A percentile compares a stretch with the other conserved stretches of the same genome.
phyloP scores from a whole-genome alignment of 2,329 filamentous ascomycete species.

The Knoxdaviesia capensis region DNA sequence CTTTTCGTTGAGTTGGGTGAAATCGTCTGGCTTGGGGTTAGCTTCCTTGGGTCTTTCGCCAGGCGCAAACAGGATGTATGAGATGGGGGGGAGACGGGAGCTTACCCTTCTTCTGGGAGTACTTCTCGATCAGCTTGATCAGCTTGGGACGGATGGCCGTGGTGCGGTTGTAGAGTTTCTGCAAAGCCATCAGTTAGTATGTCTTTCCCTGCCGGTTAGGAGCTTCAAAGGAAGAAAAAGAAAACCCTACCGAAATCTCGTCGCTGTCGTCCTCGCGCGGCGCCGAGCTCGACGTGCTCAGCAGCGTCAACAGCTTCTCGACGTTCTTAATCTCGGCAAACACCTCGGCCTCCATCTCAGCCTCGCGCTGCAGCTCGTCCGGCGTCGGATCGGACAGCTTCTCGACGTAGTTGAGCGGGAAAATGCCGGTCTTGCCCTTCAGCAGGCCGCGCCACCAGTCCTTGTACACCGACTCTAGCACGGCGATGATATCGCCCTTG shows the following conservation, averaged over 20 bases:
- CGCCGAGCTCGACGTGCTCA: slow-evolving; percentile 71
- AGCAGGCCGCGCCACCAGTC: slow-evolving; percentile 98
- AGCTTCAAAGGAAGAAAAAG: not conserved
- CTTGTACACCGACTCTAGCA: slow-evolving; percentile 94
- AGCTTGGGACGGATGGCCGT: slow-evolving; percentile 87
- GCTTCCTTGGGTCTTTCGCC: slow-evolving; percentile 1
- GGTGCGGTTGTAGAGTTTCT: slow-evolving; percentile 79
- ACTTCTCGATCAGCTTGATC: slow-evolving; percentile 96
- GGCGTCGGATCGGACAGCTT: slow-evolving; percentile 87
- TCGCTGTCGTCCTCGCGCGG: slow-evolving; percentile 83
- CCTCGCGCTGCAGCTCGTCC: slow-evolving; percentile 85
- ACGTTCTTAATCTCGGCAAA: slow-evolving; percentile 46
- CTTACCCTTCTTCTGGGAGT: slow-evolving; percentile 93
- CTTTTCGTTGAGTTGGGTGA: slow-evolving; percentile 95
- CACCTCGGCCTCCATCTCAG: slow-evolving; percentile 71
- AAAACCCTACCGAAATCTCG: slow-evolving; percentile 58
- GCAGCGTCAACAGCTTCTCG: slow-evolving; percentile 57
- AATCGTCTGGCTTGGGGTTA: slow-evolving; percentile 49
- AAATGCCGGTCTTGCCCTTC: slow-evolving; percentile 88
- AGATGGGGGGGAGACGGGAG: not conserved
- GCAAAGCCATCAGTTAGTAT: slow-evolving; percentile 2
- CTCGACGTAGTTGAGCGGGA: slow-evolving; percentile 96
- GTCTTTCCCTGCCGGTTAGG: no score
- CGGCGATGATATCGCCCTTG: slow-evolving; percentile 92
- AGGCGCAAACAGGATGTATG: not conserved